Evolutionary conservation across 495 filamentous ascomycete genomes (phyloP).

Genomic region (Xylaria sp.): DNA sequence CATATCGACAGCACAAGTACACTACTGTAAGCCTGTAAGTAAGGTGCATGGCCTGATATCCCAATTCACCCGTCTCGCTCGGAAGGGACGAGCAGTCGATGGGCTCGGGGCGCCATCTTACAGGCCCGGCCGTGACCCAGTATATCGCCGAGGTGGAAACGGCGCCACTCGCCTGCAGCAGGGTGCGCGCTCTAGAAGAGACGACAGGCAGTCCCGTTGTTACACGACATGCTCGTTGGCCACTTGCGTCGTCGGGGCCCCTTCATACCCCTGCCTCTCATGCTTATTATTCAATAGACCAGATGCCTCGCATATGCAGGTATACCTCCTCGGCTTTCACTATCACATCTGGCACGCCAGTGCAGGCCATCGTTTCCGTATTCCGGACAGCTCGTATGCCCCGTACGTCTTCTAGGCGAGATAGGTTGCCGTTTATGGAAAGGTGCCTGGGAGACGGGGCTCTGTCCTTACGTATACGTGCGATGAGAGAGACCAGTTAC

Average conservation of each 20-base stretch:
- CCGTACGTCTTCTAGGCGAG: constrained; percentile 4
- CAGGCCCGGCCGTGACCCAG: neutral
- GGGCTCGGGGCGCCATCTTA: neutral
- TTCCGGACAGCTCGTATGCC: constrained; percentile 11
- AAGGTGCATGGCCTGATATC: too few relatives aligned
- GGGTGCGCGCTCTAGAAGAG: constrained; percentile 18
- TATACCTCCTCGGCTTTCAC: constrained; percentile 18
- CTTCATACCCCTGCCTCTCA: constrained; percentile 24
- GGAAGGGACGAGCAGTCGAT: constrained; percentile 6
- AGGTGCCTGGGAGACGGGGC: neutral
- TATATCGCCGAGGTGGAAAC: constrained; percentile 4
- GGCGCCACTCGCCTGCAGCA: constrained; percentile 12
- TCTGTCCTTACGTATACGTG: too few relatives aligned
- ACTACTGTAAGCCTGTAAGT: too few relatives aligned
- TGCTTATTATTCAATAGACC: constrained; percentile 23
- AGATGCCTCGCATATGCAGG: constrained; percentile 23
- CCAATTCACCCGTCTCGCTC: constrained; percentile 5
- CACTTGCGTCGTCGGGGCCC: constrained; percentile 21
- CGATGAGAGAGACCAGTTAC: constrained; percentile 3
- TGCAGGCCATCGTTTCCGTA: constrained; percentile 15
- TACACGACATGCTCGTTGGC: constrained; percentile 13
- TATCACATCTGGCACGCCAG: constrained; percentile 16
- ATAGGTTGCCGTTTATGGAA: constrained; percentile 19
- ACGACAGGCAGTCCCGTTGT: constrained; percentile 13
- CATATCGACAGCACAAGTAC: too few relatives aligned